Evolutionary conservation across 768 basidiomycete genomes (phyloP), one percentile per base, ranked within the genome.

Genomic region (Lactarius trivialis): DNA sequence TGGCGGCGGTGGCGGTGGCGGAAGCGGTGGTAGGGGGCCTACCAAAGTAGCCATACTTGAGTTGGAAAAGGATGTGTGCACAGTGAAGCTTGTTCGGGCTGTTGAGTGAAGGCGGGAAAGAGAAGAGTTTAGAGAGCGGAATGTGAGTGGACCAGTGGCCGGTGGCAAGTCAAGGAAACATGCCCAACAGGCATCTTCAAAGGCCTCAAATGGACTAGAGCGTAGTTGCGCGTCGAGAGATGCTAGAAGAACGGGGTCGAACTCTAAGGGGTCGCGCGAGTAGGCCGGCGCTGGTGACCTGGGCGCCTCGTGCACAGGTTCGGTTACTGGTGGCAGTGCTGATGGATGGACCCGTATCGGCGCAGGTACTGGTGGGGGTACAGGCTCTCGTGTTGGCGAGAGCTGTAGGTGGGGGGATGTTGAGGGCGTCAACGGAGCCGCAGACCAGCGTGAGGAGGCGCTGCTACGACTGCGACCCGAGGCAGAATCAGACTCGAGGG

Each of bases 401-500:
- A 60, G 54, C 24, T 28, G 30, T 19, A 12, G 28, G 48, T 51
- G 63, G 49, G 32, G 54, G 15, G 63, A 36, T 28, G 54, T 55
- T 17, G 37, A 12, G 7, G 58, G 62, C 2, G 63, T 64, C 26
- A 37, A 19, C 1, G 54, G 58, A 28, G 54, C 48, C 8, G 62
- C 57, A 15, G 62, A 59, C 62, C 62, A 63, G 11, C 36, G 57
- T 4, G 62, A 55, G 28, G 63, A 64, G 32, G 32, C 32, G 39
- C 54, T 60, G 19, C 61, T 63, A 0, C 32, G 61, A 9, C 55
- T 56, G 30, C 26, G 39, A 17, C 30, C 50, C 2, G 63, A 64
- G 24, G n/a, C 26, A 11, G 63, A 55, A 14, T 65, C 64, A 3
- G 62, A 65, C 19, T 63, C 28, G 61, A 65, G 61, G 11, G 61